Conservation (phyloP, 371 early-diverging fungal species). For the Mortierella sp. region DNA sequence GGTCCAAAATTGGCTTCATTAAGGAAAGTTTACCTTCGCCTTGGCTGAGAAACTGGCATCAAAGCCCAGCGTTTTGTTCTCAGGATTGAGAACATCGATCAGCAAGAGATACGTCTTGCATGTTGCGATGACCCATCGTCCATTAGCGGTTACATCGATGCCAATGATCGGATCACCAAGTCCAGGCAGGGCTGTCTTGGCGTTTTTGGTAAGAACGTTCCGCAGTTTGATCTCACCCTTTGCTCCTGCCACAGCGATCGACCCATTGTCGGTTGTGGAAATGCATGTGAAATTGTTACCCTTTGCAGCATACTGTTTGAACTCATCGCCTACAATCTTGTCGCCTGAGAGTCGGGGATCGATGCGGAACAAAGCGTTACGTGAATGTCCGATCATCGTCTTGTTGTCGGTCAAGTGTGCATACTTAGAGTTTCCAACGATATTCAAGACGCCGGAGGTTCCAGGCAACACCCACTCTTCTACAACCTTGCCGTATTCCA, state of each 20-base stretch:
- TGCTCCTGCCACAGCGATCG: conserved; percentile 85
- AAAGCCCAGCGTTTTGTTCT: conserved; percentile 70
- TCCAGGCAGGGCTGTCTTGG: conserved; percentile 91
- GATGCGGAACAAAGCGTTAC: conserved; percentile 86
- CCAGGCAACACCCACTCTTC: conserved; percentile 87
- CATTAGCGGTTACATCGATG: conserved; percentile 91
- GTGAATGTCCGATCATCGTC: conserved; percentile 86
- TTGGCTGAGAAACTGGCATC: conserved; percentile 70
- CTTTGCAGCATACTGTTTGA: conserved; percentile 71
- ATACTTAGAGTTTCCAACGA: conserved; percentile 84
- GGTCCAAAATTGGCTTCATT: background rate
- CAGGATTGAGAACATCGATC: conserved; percentile 68
- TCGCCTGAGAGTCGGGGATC: conserved; percentile 86
- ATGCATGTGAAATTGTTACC: conserved; percentile 79
- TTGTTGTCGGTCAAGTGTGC: conserved; percentile 76
- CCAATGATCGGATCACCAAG: conserved; percentile 91
- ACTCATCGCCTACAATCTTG: conserved; percentile 73
- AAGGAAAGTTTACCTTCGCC: conserved; percentile 55
- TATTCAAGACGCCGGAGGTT: conserved; percentile 56
- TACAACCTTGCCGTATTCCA: conserved; percentile 91
- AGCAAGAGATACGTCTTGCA: conserved; percentile 89
- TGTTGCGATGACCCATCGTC: conserved; percentile 90
- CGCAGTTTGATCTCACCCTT: conserved; percentile 95
- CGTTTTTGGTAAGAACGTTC: conserved; percentile 80
- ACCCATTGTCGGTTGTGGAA: conserved; percentile 83